These are phyloP conservation scores for Knoxia roxburghii DNA, from an alignment of 257 asterid genomes.

Conservation along the genomic window DNA sequence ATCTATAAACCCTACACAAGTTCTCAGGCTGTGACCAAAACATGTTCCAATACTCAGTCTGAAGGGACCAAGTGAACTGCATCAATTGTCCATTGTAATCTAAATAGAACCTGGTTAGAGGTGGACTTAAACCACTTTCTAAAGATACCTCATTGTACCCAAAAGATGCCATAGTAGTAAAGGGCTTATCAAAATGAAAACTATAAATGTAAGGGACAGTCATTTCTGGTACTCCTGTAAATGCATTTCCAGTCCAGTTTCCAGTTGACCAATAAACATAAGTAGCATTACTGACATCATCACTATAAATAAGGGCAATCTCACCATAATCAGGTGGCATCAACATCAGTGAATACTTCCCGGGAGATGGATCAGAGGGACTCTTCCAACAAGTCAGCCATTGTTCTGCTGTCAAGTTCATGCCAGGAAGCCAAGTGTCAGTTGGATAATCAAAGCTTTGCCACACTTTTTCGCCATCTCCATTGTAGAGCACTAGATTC, in stretches of 20 bases:
- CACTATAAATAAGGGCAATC: conserved; percentile 48
- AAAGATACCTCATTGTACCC: conserved; percentile 58
- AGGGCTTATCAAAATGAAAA: conserved; percentile 48
- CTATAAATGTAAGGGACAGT: conserved; percentile 61
- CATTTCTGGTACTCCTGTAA: conserved; percentile 68
- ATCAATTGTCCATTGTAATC: conserved; percentile 59
- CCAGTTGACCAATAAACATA: conserved; percentile 65
- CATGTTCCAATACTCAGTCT: conserved; percentile 55
- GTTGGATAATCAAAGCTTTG: conserved; percentile 76
- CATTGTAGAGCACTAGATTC: conserved; percentile 40
- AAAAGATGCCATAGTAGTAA: conserved; percentile 57
- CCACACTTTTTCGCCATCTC: conserved; percentile 48
- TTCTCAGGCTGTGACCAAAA: conserved; percentile 86
- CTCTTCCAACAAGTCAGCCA: conserved; percentile 63
- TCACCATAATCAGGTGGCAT: conserved; percentile 56
- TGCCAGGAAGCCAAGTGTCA: conserved; percentile 79
- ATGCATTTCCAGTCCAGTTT: conserved; percentile 63
- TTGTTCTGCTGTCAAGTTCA: conserved; percentile 47
- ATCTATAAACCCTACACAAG: conserved; percentile 42
- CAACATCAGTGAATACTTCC: conserved; percentile 59
- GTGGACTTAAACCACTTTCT: conserved; percentile 52
- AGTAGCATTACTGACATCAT: conserved; percentile 21
- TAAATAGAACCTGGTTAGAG: conserved; percentile 56
- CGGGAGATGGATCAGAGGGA: conserved; percentile 55
- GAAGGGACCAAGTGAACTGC: conserved; percentile 71